Conservation (phyloP, 331 rosid species). For the Prunus yedoensis region DNA sequence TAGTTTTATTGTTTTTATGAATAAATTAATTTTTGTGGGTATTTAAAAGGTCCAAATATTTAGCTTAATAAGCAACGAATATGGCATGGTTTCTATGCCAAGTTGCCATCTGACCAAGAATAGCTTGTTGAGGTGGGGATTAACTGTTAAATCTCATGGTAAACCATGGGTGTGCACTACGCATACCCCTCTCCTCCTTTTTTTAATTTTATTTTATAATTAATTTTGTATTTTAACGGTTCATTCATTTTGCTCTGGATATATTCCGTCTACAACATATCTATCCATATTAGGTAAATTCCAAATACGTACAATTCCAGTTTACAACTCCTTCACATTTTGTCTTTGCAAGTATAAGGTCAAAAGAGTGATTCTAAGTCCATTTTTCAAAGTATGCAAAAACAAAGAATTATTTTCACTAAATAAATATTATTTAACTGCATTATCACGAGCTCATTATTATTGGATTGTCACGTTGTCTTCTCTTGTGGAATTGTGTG, state of each 20-base stretch:
- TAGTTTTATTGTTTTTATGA: conserved; percentile 20
- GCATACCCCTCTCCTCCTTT: not conserved
- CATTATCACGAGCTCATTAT: conserved; percentile 4
- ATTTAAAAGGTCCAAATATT: conserved; percentile 27
- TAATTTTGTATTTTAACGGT: not conserved
- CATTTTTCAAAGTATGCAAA: not conserved
- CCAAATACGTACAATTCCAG: not conserved
- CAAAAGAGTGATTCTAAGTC: not conserved
- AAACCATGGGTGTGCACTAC: conserved; percentile 18
- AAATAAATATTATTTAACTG: not conserved
- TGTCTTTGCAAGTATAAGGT: not conserved
- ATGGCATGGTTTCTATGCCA: conserved; percentile 47
- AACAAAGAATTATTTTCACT: too few relatives aligned
- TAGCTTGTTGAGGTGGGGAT: conserved; percentile 80
- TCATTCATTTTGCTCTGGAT: not conserved
- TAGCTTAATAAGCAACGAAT: conserved; percentile 54
- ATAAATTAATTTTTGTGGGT: conserved; percentile 14
- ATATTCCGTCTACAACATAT: not conserved
- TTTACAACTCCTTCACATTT: not conserved
- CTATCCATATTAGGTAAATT: not conserved
- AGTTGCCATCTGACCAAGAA: conserved; percentile 71
- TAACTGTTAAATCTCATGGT: conserved; percentile 44
- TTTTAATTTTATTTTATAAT: not conserved
- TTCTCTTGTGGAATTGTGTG: not conserved
- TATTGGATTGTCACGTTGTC: not conserved